Evolutionary conservation across 345 rosid species (phyloP).

Genomic region (Bruguiera parviflora): DNA sequence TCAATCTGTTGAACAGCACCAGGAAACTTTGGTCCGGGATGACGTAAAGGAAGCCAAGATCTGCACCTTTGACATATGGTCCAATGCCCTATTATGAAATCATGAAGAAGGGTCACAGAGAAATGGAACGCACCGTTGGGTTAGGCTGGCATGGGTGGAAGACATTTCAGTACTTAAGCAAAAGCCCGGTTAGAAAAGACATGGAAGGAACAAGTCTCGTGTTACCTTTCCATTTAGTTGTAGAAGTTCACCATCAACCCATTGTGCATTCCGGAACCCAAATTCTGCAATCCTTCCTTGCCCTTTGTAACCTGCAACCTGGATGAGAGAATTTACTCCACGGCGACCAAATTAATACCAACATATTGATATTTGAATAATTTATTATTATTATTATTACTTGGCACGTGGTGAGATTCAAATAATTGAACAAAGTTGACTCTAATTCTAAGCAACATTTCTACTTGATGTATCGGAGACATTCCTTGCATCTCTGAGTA

Average conservation of each 20-base stretch:
- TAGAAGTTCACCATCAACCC: constrained; percentile 93
- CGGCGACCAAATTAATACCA: background rate
- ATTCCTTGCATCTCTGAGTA: too few relatives aligned
- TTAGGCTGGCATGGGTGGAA: background rate
- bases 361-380: background rate
- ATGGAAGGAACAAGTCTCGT: background rate
- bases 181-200: background rate
- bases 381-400: too few relatives aligned
- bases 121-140: constrained; percentile 1
- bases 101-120: background rate
- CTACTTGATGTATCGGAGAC: too few relatives aligned
- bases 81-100: constrained; percentile 57
- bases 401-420: too few relatives aligned
- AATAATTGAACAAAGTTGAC: too few relatives aligned
- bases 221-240: constrained; percentile 83
- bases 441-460: too few relatives aligned
- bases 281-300: constrained; percentile 89
- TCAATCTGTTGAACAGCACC: constrained; percentile 81
- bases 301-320: constrained; percentile 85
- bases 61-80: constrained; percentile 77
- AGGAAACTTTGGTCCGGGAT: constrained; percentile 92
- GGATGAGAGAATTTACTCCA: constrained; percentile 11
- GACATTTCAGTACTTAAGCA: background rate
- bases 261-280: constrained; percentile 43
- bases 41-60: constrained; percentile 80